These are phyloP conservation scores for Amanita phalloides DNA, from an alignment of 768 basidiomycete genomes.

Conservation along the genomic window DNA sequence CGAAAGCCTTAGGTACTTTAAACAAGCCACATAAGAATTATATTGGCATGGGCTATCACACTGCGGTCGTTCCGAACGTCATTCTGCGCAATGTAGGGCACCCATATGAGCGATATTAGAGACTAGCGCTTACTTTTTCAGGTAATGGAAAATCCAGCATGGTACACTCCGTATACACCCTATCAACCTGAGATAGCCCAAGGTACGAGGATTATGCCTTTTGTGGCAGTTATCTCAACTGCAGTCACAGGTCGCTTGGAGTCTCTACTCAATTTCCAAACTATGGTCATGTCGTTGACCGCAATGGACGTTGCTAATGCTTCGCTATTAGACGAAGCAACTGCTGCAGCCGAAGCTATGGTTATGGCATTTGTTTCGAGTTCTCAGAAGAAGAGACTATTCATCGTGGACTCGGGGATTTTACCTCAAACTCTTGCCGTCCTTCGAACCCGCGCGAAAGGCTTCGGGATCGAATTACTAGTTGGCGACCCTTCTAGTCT, in stretches of 20 bases:
- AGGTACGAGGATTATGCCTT: conserved; percentile 35
- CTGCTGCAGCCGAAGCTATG: conserved; percentile 95
- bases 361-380: conserved; percentile 76
- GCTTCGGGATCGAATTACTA: conserved; percentile 81
- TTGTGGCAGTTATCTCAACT: conserved; percentile 4
- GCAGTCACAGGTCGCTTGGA: conserved; percentile 72
- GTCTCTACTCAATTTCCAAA: conserved; percentile 93
- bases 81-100: conserved; percentile 75
- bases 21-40: conserved; percentile 87
- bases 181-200: conserved; percentile 99
- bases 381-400: conserved; percentile 66
- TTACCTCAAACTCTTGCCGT: conserved; percentile 87
- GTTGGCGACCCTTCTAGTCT: conserved; percentile 49
- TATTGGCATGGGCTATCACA: conserved; percentile 98
- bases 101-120: background rate
- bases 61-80: conserved; percentile 90
- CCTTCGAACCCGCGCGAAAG: conserved; percentile 82
- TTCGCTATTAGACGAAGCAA: conserved; percentile 90
- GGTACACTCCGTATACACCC: conserved; percentile 96
- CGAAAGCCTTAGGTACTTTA: conserved; percentile 61
- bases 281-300: conserved; percentile 91
- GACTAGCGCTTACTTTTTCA: conserved; percentile 14
- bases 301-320: conserved; percentile 95
- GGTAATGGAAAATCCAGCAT: conserved; percentile 92
- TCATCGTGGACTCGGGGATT: conserved; percentile 78